These are phyloP conservation scores for Bassia scoparia DNA, from an alignment of 148 eudicot genomes.

Conservation along the genomic window DNA sequence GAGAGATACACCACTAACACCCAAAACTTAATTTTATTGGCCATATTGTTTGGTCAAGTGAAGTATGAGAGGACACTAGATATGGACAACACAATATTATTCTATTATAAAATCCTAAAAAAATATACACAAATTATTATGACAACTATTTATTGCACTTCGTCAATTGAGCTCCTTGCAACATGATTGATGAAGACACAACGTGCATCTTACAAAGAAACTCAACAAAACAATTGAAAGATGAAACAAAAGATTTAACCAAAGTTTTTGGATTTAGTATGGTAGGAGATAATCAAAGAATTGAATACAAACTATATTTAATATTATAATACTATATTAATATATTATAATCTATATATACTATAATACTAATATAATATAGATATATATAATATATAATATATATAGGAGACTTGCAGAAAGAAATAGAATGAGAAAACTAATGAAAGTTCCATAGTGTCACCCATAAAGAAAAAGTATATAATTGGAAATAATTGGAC, in stretches of 20 bases:
- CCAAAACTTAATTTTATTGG: background rate
- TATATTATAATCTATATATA: too few relatives aligned
- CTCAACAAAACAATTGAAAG: background rate
- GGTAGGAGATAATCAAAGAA: too few relatives aligned
- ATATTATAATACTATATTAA: too few relatives aligned
- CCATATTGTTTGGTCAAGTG: background rate
- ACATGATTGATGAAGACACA: slow-evolving; percentile 26
- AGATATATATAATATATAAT: too few relatives aligned
- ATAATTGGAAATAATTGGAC: too few relatives aligned
- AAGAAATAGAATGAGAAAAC: too few relatives aligned
- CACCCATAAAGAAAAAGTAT: too few relatives aligned
- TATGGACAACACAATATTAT: too few relatives aligned
- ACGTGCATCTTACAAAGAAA: slow-evolving; percentile 15
- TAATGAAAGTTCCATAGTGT: too few relatives aligned
- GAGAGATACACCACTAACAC: slow-evolving; percentile 2
- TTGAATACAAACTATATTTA: too few relatives aligned
- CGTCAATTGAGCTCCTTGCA: slow-evolving; percentile 22
- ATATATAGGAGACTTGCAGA: too few relatives aligned
- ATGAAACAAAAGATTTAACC: background rate
- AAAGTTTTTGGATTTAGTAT: background rate
- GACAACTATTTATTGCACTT: slow-evolving; percentile 10
- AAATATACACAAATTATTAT: background rate
- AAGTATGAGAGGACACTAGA: background rate
- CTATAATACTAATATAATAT: too few relatives aligned
- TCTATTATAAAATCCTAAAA: background rate